Evolutionary conservation across 106 monocot species (phyloP).

Genomic region (Hemerocallis citrina): DNA sequence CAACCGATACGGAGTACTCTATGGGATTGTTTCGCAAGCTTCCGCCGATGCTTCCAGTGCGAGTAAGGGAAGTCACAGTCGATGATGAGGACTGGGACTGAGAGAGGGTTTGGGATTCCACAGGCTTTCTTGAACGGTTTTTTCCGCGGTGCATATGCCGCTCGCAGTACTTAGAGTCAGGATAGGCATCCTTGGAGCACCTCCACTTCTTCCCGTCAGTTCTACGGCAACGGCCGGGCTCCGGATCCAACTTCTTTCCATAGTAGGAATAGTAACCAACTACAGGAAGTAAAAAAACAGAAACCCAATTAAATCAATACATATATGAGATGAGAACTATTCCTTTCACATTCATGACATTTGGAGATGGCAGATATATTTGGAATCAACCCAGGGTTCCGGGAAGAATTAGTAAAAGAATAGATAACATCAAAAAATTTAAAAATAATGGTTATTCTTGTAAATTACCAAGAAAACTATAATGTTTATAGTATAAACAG

Average conservation of each 20-base stretch:
- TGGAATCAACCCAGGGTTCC: no score
- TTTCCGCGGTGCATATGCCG: slow-evolving; percentile 87
- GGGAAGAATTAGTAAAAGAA: no score
- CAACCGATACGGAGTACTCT: slow-evolving; percentile 7
- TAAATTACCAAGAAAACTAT: no score
- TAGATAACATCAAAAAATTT: no score
- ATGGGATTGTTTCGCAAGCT: slow-evolving; percentile 8
- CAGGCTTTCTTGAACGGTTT: slow-evolving; percentile 91
- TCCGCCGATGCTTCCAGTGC: slow-evolving; percentile 4
- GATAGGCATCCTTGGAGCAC: slow-evolving; percentile 76
- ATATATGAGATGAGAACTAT: no score
- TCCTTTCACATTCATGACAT: no score
- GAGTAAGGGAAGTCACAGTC: slow-evolving; percentile 27
- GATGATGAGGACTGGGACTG: slow-evolving; percentile 44
- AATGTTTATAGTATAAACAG: no score
- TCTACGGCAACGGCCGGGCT: slow-evolving; percentile 72
- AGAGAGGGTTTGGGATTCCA: slow-evolving; percentile 55
- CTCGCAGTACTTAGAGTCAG: slow-evolving; percentile 84
- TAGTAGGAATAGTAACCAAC: slow-evolving; percentile 67
- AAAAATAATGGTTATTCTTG: no score
- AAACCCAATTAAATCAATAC: no score
- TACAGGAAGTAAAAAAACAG: slow-evolving; percentile 2
- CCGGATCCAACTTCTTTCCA: slow-evolving; percentile 75
- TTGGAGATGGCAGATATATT: no score
- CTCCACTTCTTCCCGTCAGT: slow-evolving; percentile 86